A percentile compares a stretch with the other conserved stretches of the same genome.
Evolutionary conservation across 768 basidiomycete genomes (phyloP).

Genomic region (Coprinopsis cinerea): DNA sequence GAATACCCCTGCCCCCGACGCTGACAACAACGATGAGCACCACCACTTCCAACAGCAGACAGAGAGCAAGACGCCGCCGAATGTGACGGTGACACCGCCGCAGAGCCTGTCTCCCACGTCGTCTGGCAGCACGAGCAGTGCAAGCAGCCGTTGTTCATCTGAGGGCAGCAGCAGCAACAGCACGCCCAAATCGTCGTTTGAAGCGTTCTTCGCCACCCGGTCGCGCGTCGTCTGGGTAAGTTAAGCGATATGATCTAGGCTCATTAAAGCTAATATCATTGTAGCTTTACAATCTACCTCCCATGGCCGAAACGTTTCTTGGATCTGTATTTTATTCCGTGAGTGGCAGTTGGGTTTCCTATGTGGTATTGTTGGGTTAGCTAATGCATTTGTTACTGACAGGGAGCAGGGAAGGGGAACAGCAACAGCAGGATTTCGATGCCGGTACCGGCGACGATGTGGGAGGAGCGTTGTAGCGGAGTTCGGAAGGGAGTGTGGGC

Average conservation of each 20-base stretch:
- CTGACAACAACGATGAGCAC: neutral
- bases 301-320: slow-evolving; percentile 29
- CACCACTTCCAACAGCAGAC: neutral
- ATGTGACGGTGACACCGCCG: neutral
- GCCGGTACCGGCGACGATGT: slow-evolving; percentile 18
- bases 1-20: neutral
- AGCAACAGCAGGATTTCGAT: slow-evolving; percentile 18
- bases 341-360: neutral
- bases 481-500: slow-evolving; percentile 41
- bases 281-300: slow-evolving; percentile 36
- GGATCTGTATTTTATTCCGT: slow-evolving; percentile 33
- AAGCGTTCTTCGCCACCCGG: slow-evolving; percentile 42
- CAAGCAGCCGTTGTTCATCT: no score
- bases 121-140: no score
- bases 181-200: slow-evolving; percentile 12
- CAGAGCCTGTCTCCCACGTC: no score
- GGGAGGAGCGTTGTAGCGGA: slow-evolving; percentile 24
- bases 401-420: slow-evolving; percentile 11
- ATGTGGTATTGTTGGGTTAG: neutral
- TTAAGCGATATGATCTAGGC: slow-evolving; percentile 5
- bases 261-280: slow-evolving; percentile 5
- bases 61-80: neutral
- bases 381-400: slow-evolving; percentile 13
- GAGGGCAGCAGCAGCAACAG: no score
- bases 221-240: slow-evolving; percentile 53